Conservation (phyloP, 805 yeast species). For the Millerozyma miso region DNA sequence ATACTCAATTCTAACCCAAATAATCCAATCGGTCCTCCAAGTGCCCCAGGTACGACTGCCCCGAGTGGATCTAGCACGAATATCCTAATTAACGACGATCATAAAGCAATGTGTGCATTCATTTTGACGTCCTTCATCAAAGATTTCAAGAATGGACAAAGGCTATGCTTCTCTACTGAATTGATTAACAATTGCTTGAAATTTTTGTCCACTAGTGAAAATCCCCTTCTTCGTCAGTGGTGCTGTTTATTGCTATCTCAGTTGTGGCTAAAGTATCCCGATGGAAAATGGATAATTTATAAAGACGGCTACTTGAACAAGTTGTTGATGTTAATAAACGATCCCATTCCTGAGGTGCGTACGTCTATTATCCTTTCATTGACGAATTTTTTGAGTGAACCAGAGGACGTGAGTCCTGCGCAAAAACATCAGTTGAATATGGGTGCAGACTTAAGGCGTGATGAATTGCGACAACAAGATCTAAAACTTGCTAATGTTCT, state of each 20-base stretch:
- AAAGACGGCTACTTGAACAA: slow-evolving; percentile 59
- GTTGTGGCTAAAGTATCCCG: slow-evolving; percentile 66
- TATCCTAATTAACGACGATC: slow-evolving; percentile 63
- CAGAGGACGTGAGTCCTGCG: slow-evolving; percentile 9
- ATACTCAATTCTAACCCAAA: slow-evolving; percentile 52
- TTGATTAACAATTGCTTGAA: slow-evolving; percentile 62
- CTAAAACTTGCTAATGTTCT: slow-evolving; percentile 65
- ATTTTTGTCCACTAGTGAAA: slow-evolving; percentile 68
- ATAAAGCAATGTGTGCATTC: slow-evolving; percentile 93
- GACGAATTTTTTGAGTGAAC: slow-evolving; percentile 58
- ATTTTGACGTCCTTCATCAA: slow-evolving; percentile 80
- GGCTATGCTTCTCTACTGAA: slow-evolving; percentile 71
- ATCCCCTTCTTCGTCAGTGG: slow-evolving; percentile 91
- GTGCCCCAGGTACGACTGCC: slow-evolving; percentile 25
- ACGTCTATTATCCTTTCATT: slow-evolving; percentile 77
- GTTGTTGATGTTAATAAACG: slow-evolving; percentile 58
- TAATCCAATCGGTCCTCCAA: slow-evolving; percentile 27
- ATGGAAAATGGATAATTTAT: slow-evolving; percentile 68
- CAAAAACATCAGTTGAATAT: slow-evolving; percentile 11
- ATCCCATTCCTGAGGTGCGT: slow-evolving; percentile 94
- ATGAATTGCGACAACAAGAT: slow-evolving; percentile 63
- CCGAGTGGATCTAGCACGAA: slow-evolving; percentile 15
- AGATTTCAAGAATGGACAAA: slow-evolving; percentile 76
- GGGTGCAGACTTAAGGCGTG: slow-evolving; percentile 30
- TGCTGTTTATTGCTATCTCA: slow-evolving; percentile 75